Evolutionary conservation across 2,329 filamentous ascomycete genomes (phyloP), one percentile per base, ranked within the genome.

Genomic region (Pseudocercospora fuligena): DNA sequence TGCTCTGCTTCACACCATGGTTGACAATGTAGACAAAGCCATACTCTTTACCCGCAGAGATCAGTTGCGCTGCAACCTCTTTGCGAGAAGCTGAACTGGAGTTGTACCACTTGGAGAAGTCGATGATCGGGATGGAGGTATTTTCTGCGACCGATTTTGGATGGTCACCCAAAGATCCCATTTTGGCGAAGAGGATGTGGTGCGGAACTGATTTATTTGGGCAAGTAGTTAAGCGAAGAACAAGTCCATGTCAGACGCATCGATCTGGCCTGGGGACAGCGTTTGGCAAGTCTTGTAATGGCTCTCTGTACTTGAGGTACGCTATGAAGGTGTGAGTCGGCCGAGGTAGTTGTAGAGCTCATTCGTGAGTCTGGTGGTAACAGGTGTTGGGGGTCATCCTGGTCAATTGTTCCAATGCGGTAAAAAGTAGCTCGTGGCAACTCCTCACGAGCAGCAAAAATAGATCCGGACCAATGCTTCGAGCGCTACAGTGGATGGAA

Each of bases 11-110:
- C 0, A 83, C 68, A 1, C 78, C 79, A 63, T 82, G 79, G 53
- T 80, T 80, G 60, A 71, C 75, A 29, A 83, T 72, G 65, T 81
- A 81, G 43, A 81, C 80, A 65, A 82, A 82, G 2, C 81, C 80
- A 8, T 78, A 74, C 5, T 70, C 71, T 19, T 73, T 74, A 31
- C 81, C 80, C 0, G 79, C 80, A 5, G 73, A 62, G 63, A 81
- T 79, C 21, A 82, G 77, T n/a, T 78, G 63, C 23, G 69, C 59
- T 1, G 79, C 78, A 1, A 77, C 56, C 51, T 62, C 25, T 8
- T 56, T 57, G 31, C 62, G 64, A 4, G 33, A n/a, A 12, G 62
- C 14, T 59, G 46, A 21, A 43, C 33, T 31, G 40, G 31, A 33
- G 7, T 57, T 27, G 60, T 65, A 49, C 69, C 68, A 72, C 59